Percentiles rank a stretch among this genome's conserved stretches.
phyloP scores from a whole-genome alignment of 768 basidiomycete species.

The Tephrocybe rancida region DNA sequence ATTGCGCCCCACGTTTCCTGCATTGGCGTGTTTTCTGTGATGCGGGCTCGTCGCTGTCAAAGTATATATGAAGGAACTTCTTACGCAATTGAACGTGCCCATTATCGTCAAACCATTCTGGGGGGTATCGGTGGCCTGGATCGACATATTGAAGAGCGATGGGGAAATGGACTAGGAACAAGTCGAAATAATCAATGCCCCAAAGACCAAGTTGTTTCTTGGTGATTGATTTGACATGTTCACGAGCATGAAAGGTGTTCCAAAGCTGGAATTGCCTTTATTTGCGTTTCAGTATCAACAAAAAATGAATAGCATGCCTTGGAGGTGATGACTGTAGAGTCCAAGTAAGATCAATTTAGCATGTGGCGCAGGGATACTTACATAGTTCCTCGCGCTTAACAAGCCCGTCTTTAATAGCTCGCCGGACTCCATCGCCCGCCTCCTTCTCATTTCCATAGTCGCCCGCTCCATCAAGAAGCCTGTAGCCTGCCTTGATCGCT shows the following conservation, averaged over 20 bases:
- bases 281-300: background rate
- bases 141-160: slow-evolving; percentile 82
- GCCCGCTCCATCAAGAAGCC: slow-evolving; percentile 84
- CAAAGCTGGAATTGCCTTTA: slow-evolving; percentile 53
- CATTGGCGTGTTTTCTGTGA: slow-evolving; percentile 65
- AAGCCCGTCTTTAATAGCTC: slow-evolving; percentile 79
- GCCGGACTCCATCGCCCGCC: slow-evolving; percentile 75
- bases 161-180: slow-evolving; percentile 87
- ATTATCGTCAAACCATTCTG: slow-evolving; percentile 81
- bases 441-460: slow-evolving; percentile 93
- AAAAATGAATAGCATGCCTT: slow-evolving; percentile 49
- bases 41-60: background rate
- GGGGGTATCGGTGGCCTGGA: slow-evolving; percentile 73
- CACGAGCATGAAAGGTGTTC: slow-evolving; percentile 87
- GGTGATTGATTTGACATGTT: slow-evolving; percentile 61
- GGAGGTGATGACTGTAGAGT: slow-evolving; percentile 70
- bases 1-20: slow-evolving; percentile 85
- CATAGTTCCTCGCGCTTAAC: slow-evolving; percentile 89
- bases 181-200: slow-evolving; percentile 85
- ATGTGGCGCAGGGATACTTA: slow-evolving; percentile 37
- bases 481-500: slow-evolving; percentile 85
- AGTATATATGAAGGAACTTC: slow-evolving; percentile 12
- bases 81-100: slow-evolving; percentile 66
- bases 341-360: background rate
- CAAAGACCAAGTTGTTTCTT: slow-evolving; percentile 75